A percentile compares a stretch with the other conserved stretches of the same genome.
Evolutionary conservation across 768 basidiomycete genomes (phyloP).

Genomic region (Filobasidium wieringae): DNA sequence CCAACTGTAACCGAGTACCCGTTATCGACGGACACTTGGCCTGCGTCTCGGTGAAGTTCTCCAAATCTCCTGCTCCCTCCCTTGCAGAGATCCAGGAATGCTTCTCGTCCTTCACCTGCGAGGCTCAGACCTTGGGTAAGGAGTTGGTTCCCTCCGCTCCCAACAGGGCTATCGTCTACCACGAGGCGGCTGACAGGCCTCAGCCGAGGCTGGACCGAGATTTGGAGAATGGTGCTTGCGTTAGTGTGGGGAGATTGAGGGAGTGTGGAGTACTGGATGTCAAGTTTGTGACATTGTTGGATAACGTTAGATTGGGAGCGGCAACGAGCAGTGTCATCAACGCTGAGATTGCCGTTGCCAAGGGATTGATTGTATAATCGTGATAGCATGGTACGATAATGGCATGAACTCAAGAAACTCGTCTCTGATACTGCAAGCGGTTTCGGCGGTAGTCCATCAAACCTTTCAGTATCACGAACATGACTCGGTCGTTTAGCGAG

Average conservation of each 20-base stretch:
- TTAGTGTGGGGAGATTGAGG: slow-evolving; percentile 78
- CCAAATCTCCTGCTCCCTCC: slow-evolving; percentile 63
- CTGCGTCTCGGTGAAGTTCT: slow-evolving; percentile 76
- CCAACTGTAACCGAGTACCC: slow-evolving; percentile 86
- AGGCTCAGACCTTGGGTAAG: slow-evolving; percentile 60
- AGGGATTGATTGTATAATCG: slow-evolving; percentile 42
- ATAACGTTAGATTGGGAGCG: slow-evolving; percentile 91
- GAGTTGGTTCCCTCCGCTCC: slow-evolving; percentile 60
- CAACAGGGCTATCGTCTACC: slow-evolving; percentile 70
- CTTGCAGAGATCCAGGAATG: slow-evolving; percentile 80
- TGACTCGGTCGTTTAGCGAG: no score
- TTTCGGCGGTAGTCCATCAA: not conserved
- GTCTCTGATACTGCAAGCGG: not conserved
- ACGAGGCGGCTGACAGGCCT: slow-evolving; percentile 82
- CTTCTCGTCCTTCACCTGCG: slow-evolving; percentile 59
- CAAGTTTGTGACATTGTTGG: slow-evolving; percentile 84
- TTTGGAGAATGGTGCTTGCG: slow-evolving; percentile 79
- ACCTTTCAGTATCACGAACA: no score
- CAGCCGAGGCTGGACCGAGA: slow-evolving; percentile 88
- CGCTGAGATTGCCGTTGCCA: slow-evolving; percentile 82
- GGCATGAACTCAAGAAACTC: no score
- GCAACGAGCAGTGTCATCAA: slow-evolving; percentile 96
- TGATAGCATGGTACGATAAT: no score
- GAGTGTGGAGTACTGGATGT: slow-evolving; percentile 86
- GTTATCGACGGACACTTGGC: slow-evolving; percentile 93